Base-by-base conservation (phyloP, 169 alveolate species). In the Babesia bigemina region DNA sequence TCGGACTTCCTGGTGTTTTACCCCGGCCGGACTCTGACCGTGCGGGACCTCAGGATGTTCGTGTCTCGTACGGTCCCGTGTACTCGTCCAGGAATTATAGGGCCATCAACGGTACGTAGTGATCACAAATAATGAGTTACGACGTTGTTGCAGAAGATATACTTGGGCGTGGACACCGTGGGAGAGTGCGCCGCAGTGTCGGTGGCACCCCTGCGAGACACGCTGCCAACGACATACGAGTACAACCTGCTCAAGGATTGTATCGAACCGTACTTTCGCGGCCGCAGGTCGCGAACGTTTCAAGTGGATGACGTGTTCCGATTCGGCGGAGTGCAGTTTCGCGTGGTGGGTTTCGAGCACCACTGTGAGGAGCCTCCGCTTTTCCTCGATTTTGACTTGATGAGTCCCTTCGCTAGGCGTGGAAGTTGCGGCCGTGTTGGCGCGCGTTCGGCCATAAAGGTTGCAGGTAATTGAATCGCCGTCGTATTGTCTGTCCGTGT, bases 271-370 rank as follows among this genome's bases (percentile, higher is more conserved):
- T 86, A 69, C 50, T 75, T 90, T 53, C 59, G 70, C 28, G 79
- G 76, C 50, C 75, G 74, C 42, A 72, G 82, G 4, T 66, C 81
- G 75, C 83, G 89, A 11, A 59, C 72, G 53, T 83, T 71, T 33
- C 69, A 70, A 29, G 53, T 70, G 36, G 92, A 88, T 10, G 94
- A 90, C 63, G 62, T 60, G 14, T 87, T 87, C 78, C 39, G 72
- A 49, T 87, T 69, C 73, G 72, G 87, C 21, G 94, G 94, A 24
- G 91, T 87, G 11, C 90, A 86, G 50, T 90, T 90, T 58, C 85
- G 91, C 39, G 67, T 90, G 24, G 79, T 73, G 0, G 90, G 84
- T 33, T 56, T 82, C 62, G 88, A 67, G 50, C 83, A 76, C 45
- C 29, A 58, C 39, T 6, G 39, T 6, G 57, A 24, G 49, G 59